Conservation (phyloP, 257 asterid species). For the Haberlea rhodopensis region DNA sequence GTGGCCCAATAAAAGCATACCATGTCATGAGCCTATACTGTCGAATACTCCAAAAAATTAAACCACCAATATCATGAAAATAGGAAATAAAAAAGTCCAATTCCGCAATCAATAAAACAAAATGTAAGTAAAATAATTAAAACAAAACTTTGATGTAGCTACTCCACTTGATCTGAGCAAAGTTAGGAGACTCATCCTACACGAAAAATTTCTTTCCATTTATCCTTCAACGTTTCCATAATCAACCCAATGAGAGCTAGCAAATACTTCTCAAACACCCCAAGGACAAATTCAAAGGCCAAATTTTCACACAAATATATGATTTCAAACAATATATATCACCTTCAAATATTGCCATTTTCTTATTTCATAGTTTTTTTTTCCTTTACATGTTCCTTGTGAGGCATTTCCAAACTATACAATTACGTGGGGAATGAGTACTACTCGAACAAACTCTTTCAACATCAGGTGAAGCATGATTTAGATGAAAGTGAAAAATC, state of each 20-base stretch:
- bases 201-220: constrained; percentile 36
- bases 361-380: not conserved
- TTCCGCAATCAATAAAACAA: not conserved
- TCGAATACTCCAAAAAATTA: constrained; percentile 11
- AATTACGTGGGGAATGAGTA: constrained; percentile 22
- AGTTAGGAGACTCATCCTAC: constrained; percentile 36
- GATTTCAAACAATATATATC: constrained; percentile 34
- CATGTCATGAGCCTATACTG: constrained; percentile 4
- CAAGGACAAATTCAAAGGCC: constrained; percentile 34
- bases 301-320: constrained; percentile 35
- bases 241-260: constrained; percentile 29
- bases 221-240: constrained; percentile 49
- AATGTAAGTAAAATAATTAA: not conserved
- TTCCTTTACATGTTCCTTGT: constrained; percentile 20
- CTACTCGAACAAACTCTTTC: constrained; percentile 26
- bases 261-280: constrained; percentile 33
- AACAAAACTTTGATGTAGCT: not conserved
- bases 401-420: constrained; percentile 31
- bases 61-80: constrained; percentile 21
- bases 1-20: constrained; percentile 2
- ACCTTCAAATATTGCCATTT: constrained; percentile 26
- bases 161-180: constrained; percentile 21
- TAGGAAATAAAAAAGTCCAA: constrained; percentile 1
- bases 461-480: constrained; percentile 31
- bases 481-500: constrained; percentile 27